Evolutionary conservation across 345 rosid species (phyloP), one percentile per base, ranked within the genome.

Genomic region (Arabidopsis arenosa): DNA sequence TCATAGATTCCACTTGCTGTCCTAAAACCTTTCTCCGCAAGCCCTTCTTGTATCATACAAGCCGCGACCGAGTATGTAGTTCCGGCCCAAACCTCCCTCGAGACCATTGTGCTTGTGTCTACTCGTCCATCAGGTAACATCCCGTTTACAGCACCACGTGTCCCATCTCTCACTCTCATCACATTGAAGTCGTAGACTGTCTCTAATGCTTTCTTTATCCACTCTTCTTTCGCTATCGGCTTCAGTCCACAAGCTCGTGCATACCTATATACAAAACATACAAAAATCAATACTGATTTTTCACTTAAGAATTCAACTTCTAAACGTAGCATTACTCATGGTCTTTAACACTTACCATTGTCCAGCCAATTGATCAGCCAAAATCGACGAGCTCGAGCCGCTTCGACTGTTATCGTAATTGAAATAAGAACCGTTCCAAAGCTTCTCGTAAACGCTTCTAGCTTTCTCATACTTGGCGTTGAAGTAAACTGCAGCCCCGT

Each of bases 391-490:
- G 72, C 95, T 84, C 12, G 85, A 84, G 51, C 80, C 83, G 3
- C 87, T 72, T 21, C 52, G 43, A 11, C 90, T 81, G 45, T 82
- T 85, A 76, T 91, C 95, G 37, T 88, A 86, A 57, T 86, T 80
- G 73, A 89, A 91, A 74, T 91, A 89, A 47, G 95, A 89, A 45
- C 97, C 95, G 63, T 91, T 91, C 97, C 95, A 91, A 37, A 91
- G 76, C 54, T 74, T 89, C 10, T 68, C 86, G 60, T 74, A 91
- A 9, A 84, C 87, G 36, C 79, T 66, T 79, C 83, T 91, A 1
- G 93, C 95, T 76, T 83, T 86, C 70, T 81, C 82, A 85, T 82
- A 89, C 81, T 84, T 91, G 30, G 76, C 80, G 57, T 84, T 84
- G 61, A 89, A 87, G 75, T 83, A 87, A 30, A 59, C 49, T 0